Percentiles rank a stretch among this genome's conserved stretches.
These are phyloP conservation scores for Ogataea naganishii DNA, from an alignment of 805 yeast genomes.

Conservation along the genomic window DNA sequence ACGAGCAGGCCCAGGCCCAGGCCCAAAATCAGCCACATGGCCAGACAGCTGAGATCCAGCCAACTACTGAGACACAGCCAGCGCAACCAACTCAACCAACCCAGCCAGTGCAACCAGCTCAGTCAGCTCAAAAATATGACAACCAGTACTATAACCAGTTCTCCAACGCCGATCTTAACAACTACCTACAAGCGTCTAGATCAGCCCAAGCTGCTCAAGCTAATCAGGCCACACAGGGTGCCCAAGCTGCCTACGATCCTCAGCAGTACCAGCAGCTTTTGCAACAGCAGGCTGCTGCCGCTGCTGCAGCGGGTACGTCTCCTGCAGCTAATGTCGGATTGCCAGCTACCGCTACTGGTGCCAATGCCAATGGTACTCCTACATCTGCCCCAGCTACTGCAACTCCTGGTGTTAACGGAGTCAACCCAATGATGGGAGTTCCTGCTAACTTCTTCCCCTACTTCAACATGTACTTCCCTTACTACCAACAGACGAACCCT, in stretches of 20 bases:
- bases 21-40: constrained; percentile 9
- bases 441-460: constrained; percentile 23
- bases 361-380: constrained; percentile 10
- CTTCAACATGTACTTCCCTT: constrained; percentile 23
- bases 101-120: constrained; percentile 2
- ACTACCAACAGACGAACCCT: constrained; percentile 20
- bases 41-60: constrained; percentile 7
- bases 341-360: constrained; percentile 3
- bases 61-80: constrained; percentile 5
- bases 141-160: too few species aligned
- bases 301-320: constrained; percentile 4
- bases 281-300: constrained; percentile 8
- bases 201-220: not conserved
- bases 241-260: constrained; percentile 2
- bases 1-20: constrained; percentile 26
- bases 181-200: constrained; percentile 5
- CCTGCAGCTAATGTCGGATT: constrained; percentile 5
- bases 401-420: constrained; percentile 15
- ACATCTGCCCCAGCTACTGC: constrained; percentile 11
- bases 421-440: constrained; percentile 21
- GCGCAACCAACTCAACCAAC: constrained; percentile 2
- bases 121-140: too few species aligned
- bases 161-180: constrained; percentile 3
- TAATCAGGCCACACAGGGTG: constrained; percentile 1
- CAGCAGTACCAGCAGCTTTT: constrained; percentile 5